phyloP scores from a whole-genome alignment of 768 basidiomycete species.

The Trametes elegans region DNA sequence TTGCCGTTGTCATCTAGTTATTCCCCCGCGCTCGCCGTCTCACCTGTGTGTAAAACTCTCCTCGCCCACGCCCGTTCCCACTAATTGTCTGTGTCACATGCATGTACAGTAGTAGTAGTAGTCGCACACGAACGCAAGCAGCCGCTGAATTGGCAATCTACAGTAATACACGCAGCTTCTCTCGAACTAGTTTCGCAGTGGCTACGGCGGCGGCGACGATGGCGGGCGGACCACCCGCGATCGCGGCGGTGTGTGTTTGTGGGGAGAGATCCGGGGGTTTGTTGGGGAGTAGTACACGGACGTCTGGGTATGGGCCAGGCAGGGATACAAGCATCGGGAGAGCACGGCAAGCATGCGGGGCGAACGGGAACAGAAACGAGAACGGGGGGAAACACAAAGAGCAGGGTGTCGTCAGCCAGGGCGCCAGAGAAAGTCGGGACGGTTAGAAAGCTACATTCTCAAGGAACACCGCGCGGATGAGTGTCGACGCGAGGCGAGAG shows the following conservation, averaged over 20 bases:
- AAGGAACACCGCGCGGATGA: too few relatives aligned
- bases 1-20: not conserved
- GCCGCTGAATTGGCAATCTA: conserved; percentile 13
- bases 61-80: not conserved
- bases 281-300: too few relatives aligned
- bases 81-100: conserved; percentile 5
- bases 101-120: conserved; percentile 21
- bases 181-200: not conserved
- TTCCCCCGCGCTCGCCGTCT: not conserved
- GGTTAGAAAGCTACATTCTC: too few relatives aligned
- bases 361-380: not conserved
- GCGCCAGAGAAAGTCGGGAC: too few relatives aligned
- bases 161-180: conserved; percentile 19
- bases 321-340: not conserved
- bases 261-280: not conserved
- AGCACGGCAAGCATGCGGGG: not conserved
- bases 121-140: conserved; percentile 15
- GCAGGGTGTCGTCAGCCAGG: too few relatives aligned
- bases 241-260: not conserved
- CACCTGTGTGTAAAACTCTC: not conserved
- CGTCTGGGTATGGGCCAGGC: too few relatives aligned
- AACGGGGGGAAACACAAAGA: not conserved
- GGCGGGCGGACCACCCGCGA: conserved; percentile 4
- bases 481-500: too few relatives aligned
- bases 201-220: not conserved